Conservation (phyloP, 2,329 filamentous ascomycete species). For the Tolypocladium tundrense region DNA sequence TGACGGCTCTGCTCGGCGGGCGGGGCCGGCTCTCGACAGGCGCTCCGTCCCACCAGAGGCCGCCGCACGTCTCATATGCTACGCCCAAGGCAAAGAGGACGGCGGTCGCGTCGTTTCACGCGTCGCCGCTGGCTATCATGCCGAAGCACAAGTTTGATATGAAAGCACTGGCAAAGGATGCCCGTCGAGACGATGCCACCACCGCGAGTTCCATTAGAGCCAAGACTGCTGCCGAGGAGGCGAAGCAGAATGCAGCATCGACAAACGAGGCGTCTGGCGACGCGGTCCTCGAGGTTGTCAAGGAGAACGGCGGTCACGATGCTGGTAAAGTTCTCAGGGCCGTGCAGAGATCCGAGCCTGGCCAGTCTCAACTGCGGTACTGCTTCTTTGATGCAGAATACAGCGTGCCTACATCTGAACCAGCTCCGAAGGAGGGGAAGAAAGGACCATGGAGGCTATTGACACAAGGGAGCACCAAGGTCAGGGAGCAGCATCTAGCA, state of each 20-base stretch:
- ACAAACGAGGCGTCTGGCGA: constrained; percentile 10
- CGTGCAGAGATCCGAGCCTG: constrained; percentile 37
- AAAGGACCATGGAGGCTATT: constrained; percentile 38
- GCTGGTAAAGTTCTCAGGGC: constrained; percentile 35
- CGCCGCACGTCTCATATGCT: constrained; percentile 14
- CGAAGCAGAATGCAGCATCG: constrained; percentile 3
- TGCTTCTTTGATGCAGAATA: constrained; percentile 39
- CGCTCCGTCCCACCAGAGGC: constrained; percentile 1
- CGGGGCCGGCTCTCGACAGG: constrained; percentile 8
- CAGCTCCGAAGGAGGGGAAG: constrained; percentile 18
- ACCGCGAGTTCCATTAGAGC: constrained; percentile 43
- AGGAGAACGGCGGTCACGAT: constrained; percentile 28
- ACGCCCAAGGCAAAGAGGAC: constrained; percentile 40
- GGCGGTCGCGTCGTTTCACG: constrained; percentile 24
- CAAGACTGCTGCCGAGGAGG: constrained; percentile 20
- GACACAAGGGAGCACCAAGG: constrained; percentile 27
- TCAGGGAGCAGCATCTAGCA: constrained; percentile 48
- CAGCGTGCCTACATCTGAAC: constrained; percentile 12
- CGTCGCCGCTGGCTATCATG: constrained; percentile 39
- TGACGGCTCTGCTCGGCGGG: constrained; percentile 26
- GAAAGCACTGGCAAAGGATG: constrained; percentile 49
- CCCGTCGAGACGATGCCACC: constrained; percentile 46
- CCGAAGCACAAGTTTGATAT: constrained; percentile 55
- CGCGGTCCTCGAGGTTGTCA: constrained; percentile 19
- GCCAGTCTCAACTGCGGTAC: constrained; percentile 25